Evolutionary conservation across 1,139 yeast species (phyloP).

Genomic region (Taphrina wiesneri): DNA sequence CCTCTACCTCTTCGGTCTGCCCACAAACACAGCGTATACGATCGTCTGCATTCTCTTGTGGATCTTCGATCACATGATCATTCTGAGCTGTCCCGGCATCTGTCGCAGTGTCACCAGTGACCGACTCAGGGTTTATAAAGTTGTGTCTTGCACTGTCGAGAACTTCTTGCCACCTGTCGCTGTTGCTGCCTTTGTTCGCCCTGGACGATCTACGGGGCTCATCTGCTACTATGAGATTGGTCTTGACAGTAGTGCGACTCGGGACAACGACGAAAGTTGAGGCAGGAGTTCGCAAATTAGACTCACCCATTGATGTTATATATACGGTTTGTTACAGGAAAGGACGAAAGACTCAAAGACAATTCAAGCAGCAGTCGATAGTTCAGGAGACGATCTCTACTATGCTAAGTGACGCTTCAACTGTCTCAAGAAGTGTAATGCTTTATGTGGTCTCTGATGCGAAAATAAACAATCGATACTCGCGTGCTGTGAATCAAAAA

Average conservation of each 20-base stretch:
- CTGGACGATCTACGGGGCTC: constrained; percentile 31
- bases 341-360: not conserved
- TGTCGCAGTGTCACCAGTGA: constrained; percentile 27
- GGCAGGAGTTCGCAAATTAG: not conserved
- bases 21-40: constrained; percentile 67
- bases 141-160: constrained; percentile 28
- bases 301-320: constrained; percentile 3
- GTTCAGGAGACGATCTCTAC: not conserved
- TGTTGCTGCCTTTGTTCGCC: constrained; percentile 29
- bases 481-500: too few species aligned
- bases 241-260: not conserved
- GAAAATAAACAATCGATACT: too few species aligned
- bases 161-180: constrained; percentile 30
- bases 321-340: not conserved
- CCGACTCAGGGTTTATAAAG: constrained; percentile 21
- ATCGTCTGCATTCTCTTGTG: constrained; percentile 42
- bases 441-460: not conserved
- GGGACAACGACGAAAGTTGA: not conserved
- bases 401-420: not conserved
- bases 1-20: constrained; percentile 58
- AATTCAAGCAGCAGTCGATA: constrained; percentile 11
- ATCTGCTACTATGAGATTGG: not conserved
- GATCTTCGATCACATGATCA: not conserved
- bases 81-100: constrained; percentile 20
- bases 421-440: not conserved